These are phyloP conservation scores for Ceriops decandra DNA, from an alignment of 345 rosid species.

Conservation along the genomic window DNA sequence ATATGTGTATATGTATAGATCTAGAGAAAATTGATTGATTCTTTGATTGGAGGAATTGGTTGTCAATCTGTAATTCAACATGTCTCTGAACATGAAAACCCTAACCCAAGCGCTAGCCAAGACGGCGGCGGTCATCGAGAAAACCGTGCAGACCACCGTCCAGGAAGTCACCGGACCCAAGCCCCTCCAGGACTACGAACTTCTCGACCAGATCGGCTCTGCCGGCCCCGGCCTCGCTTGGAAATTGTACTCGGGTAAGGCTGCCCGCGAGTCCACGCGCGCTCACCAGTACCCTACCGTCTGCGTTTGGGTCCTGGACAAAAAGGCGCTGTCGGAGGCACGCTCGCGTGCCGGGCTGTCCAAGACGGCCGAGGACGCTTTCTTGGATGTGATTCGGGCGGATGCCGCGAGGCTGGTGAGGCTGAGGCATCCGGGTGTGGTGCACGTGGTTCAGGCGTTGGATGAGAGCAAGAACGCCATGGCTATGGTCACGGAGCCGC, in stretches of 20 bases:
- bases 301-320: constrained; percentile 94
- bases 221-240: constrained; percentile 97
- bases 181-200: constrained; percentile 87
- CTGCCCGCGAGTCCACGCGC: constrained; percentile 66
- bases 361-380: constrained; percentile 80
- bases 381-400: constrained; percentile 74
- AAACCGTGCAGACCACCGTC: constrained; percentile 90
- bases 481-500: constrained; percentile 98
- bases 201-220: constrained; percentile 94
- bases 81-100: constrained; percentile 93
- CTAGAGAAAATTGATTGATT: not conserved
- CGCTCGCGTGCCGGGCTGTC: constrained; percentile 75
- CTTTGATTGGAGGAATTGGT: not conserved
- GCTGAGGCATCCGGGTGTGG: constrained; percentile 94
- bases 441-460: constrained; percentile 91
- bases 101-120: constrained; percentile 93
- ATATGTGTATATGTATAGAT: not conserved
- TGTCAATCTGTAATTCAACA: constrained; percentile 14
- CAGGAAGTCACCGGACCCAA: constrained; percentile 97
- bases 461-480: constrained; percentile 91
- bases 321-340: constrained; percentile 71
- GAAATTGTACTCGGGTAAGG: constrained; percentile 76
- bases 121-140: constrained; percentile 93
- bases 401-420: constrained; percentile 79
- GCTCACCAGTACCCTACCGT: constrained; percentile 85